phyloP scores from a whole-genome alignment of 257 asterid species.

The Ilex asprella region DNA sequence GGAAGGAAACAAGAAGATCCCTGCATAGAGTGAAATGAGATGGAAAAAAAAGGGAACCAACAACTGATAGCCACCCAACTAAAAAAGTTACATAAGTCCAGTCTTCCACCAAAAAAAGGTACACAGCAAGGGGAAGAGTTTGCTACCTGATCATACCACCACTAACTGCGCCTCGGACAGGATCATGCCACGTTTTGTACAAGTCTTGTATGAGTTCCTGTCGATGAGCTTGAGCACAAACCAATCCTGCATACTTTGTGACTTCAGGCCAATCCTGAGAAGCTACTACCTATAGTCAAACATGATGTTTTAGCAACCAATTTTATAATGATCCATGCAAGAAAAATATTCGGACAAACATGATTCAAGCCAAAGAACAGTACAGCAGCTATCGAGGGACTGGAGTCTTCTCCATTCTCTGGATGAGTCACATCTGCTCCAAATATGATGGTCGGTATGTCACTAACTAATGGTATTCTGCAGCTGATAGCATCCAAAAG shows the following conservation, averaged over 20 bases:
- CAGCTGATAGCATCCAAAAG: slow-evolving; percentile 88
- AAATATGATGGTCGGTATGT: slow-evolving; percentile 91
- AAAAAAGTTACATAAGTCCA: background rate
- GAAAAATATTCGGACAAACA: background rate
- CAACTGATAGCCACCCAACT: background rate
- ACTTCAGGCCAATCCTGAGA: slow-evolving; percentile 99
- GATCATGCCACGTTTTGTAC: slow-evolving; percentile 96
- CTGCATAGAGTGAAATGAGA: slow-evolving; percentile 28
- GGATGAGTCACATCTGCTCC: slow-evolving; percentile 99
- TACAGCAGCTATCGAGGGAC: slow-evolving; percentile 99
- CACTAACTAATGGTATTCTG: slow-evolving; percentile 89
- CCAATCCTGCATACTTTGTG: slow-evolving; percentile 96
- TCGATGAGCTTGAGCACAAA: slow-evolving; percentile 98
- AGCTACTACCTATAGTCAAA: slow-evolving; percentile 70
- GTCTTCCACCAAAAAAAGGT: background rate
- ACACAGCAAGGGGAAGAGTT: background rate
- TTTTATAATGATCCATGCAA: background rate
- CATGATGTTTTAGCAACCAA: slow-evolving; percentile 9
- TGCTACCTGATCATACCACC: slow-evolving; percentile 96
- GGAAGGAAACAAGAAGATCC: slow-evolving; percentile 92
- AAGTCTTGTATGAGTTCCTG: slow-evolving; percentile 94
- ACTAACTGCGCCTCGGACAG: slow-evolving; percentile 86
- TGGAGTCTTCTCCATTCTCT: slow-evolving; percentile 92
- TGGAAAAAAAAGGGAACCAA: slow-evolving; percentile 6
- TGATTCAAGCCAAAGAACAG: slow-evolving; percentile 10